Percentiles rank a stretch among this genome's conserved stretches.
Conservation (phyloP, 441 rosid species). For the Adansonia gregorii region DNA sequence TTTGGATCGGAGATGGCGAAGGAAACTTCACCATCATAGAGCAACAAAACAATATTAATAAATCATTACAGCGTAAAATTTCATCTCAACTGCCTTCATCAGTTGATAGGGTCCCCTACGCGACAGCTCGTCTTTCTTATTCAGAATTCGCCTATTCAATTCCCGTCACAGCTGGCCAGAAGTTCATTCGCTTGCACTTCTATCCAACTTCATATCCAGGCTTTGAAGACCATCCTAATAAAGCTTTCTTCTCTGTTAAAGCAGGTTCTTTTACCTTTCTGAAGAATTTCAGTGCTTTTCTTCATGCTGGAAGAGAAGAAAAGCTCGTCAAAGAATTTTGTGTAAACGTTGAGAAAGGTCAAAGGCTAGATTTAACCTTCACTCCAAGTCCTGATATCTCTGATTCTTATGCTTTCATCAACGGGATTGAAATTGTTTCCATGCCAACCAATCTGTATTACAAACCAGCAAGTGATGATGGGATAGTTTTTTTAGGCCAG, state of each 20-base stretch:
- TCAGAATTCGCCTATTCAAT: conserved; percentile 26
- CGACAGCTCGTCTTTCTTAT: conserved; percentile 27
- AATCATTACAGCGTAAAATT: neutral
- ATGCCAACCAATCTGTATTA: conserved; percentile 32
- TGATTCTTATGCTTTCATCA: conserved; percentile 38
- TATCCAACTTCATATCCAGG: conserved; percentile 26
- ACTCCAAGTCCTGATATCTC: conserved; percentile 24
- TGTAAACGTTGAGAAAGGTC: conserved; percentile 11
- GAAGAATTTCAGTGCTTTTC: conserved; percentile 27
- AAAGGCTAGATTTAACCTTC: conserved; percentile 31
- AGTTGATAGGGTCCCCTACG: neutral
- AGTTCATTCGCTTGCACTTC: conserved; percentile 37
- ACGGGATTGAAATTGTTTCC: conserved; percentile 34
- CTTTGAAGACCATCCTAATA: conserved; percentile 28
- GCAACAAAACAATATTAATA: neutral
- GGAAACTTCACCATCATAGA: neutral
- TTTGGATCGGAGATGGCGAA: conserved; percentile 11
- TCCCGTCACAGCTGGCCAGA: conserved; percentile 30
- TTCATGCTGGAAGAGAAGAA: neutral
- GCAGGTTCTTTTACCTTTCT: conserved; percentile 28
- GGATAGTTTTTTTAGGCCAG: neutral
- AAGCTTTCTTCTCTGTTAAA: conserved; percentile 32
- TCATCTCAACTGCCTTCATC: neutral
- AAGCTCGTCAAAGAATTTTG: conserved; percentile 27
- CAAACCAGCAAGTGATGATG: neutral